Percentiles rank a stretch among this genome's conserved stretches.
Conservation (phyloP, 2,329 filamentous ascomycete species). For the Trichoderma sp. region DNA sequence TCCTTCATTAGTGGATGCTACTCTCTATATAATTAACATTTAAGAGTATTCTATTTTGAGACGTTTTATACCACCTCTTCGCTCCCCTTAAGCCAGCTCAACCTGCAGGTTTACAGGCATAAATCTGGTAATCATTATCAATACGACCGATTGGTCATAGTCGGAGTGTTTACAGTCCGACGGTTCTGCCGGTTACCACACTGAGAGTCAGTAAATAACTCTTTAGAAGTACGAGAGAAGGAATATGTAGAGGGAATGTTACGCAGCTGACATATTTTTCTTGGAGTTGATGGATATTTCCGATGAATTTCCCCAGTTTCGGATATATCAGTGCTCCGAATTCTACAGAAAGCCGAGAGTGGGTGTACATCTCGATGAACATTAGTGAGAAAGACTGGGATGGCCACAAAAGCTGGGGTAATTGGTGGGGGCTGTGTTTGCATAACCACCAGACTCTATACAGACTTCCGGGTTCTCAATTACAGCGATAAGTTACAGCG, state of each 20-base stretch:
- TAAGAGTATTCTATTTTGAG: neutral
- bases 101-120: neutral
- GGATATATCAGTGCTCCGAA: neutral
- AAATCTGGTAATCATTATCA: constrained; percentile 2
- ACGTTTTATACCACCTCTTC: neutral
- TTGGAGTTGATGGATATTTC: neutral
- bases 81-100: neutral
- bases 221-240: neutral
- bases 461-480: neutral
- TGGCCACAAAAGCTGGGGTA: neutral
- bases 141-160: neutral
- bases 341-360: neutral
- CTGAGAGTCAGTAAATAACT: neutral
- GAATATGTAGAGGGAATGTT: neutral
- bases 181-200: neutral
- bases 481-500: neutral
- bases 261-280: neutral
- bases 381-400: neutral
- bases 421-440: neutral
- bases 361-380: neutral
- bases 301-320: neutral
- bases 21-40: neutral
- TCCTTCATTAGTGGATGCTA: neutral
- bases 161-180: neutral
- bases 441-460: neutral